Evolutionary conservation across 306 rosid genomes (phyloP), one percentile per base, ranked within the genome.

Genomic region (Spatholobus suberectus): DNA sequence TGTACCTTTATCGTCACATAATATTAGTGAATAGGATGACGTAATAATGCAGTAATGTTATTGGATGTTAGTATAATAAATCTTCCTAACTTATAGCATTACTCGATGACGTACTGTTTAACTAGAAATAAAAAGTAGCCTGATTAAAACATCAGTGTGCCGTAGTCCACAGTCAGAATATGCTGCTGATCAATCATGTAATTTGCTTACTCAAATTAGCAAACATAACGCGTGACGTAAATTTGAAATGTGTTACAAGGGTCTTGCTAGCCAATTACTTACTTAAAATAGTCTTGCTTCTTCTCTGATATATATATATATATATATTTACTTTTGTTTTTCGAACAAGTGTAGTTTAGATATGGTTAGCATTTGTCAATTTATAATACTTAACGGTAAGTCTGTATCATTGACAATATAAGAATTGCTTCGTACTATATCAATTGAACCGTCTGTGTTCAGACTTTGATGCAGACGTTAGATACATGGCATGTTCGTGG

Each of bases 391-490:
- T 38, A 4, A 0, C 5, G 2, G 24, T 12, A 43, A 43, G 0
- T 70, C 13, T 70, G 23, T 20, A n/a, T 9, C 10, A 10, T 51
- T 34, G n/a, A n/a, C n/a, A n/a, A n/a, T n/a, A n/a, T n/a, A n/a
- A n/a, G n/a, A n/a, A n/a, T n/a, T n/a, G n/a, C n/a, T n/a, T n/a
- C n/a, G 14, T 34, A 18, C 61, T 13, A 24, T 51, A 43, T 75
- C 15, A 46, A 66, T 7, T n/a, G n/a, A n/a, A n/a, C n/a, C n/a
- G n/a, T n/a, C n/a, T n/a, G n/a, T 78, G 9, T 15, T 40, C 44
- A 27, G 11, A 57, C 44, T 67, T 75, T 40, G 75, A 51, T 82
- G 77, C 70, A 66, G 62, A 29, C n/a, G 70, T 61, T 27, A 27
- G 54, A 55, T 47, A 27, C 44, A 70, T 59, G 4, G 43, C 23